phyloP scores from a whole-genome alignment of 2,329 filamentous ascomycete genomes.

The Phyllosticta citriasiana region DNA sequence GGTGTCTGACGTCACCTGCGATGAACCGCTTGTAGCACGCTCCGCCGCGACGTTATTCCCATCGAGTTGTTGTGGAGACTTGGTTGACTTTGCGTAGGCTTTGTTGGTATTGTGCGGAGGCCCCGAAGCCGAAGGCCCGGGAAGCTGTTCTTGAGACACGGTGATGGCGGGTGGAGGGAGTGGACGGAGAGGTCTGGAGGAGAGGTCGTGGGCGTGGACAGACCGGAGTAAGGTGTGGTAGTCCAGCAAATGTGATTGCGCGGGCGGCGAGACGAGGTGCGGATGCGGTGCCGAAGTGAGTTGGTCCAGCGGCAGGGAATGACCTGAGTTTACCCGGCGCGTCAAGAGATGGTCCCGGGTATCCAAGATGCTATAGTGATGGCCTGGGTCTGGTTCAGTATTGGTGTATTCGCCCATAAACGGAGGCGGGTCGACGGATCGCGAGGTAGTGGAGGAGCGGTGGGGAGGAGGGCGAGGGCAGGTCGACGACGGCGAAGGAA shows the following conservation, averaged over 20 bases:
- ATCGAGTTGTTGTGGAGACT: constrained; percentile 25
- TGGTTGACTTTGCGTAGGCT: constrained; percentile 15
- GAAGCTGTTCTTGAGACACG: constrained; percentile 26
- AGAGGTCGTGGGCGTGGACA: constrained; percentile 20
- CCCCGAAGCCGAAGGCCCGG: constrained; percentile 8
- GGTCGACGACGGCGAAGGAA: constrained; percentile 5
- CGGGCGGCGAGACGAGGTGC: constrained; percentile 10
- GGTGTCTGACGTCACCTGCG: constrained; percentile 28
- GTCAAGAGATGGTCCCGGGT: constrained; percentile 9
- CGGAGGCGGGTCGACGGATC: constrained; percentile 3
- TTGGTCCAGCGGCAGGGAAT: constrained; percentile 12
- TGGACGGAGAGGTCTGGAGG: constrained; percentile 14
- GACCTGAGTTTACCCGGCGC: constrained; percentile 9
- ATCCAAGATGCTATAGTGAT: constrained; percentile 15
- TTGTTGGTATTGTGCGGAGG: constrained; percentile 14
- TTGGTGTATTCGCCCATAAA: constrained; percentile 17
- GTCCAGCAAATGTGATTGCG: constrained; percentile 16
- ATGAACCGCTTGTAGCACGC: constrained; percentile 26
- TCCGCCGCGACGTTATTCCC: constrained; percentile 24
- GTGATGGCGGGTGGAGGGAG: constrained; percentile 23
- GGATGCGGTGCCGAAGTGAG: constrained; percentile 10
- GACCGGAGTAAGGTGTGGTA: constrained; percentile 18
- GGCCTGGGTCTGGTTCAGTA: constrained; percentile 10
- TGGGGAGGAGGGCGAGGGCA: constrained; percentile 4
- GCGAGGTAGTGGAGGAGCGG: constrained; percentile 7